These are phyloP conservation scores for Camellia granthamiana DNA, from an alignment of 148 eudicot genomes.

Conservation along the genomic window DNA sequence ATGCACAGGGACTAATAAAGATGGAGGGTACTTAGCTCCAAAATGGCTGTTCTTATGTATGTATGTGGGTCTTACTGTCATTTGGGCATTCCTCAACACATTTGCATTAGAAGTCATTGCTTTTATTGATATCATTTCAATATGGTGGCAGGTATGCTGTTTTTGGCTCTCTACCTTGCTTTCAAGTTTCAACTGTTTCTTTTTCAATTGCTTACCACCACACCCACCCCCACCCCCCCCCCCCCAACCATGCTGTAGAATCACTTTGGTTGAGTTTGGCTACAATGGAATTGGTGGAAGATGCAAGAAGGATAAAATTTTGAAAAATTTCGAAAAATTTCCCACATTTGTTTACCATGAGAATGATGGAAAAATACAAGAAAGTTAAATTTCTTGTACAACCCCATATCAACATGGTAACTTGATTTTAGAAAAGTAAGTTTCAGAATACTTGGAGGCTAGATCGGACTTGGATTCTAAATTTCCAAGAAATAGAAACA, in stretches of 20 bases:
- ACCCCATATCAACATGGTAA: too few species aligned
- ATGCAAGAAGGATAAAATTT: too few species aligned
- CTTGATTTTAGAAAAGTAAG: too few species aligned
- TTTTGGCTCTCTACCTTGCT: background rate
- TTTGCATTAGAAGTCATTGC: slow-evolving; percentile 65
- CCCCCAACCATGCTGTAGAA: background rate
- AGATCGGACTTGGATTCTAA: too few species aligned
- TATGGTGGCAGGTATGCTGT: slow-evolving; percentile 61
- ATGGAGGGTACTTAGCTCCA: slow-evolving; percentile 65
- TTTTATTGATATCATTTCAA: slow-evolving; percentile 48
- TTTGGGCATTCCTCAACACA: slow-evolving; percentile 69
- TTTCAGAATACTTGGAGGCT: too few species aligned
- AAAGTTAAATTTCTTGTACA: too few species aligned
- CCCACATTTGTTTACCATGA: too few species aligned
- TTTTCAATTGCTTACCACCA: background rate
- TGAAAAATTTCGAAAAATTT: too few species aligned
- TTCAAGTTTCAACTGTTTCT: background rate
- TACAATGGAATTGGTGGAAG: too few species aligned
- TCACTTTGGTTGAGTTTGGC: background rate
- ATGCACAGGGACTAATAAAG: slow-evolving; percentile 60
- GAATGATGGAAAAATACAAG: too few species aligned
- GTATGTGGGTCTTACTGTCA: slow-evolving; percentile 45
- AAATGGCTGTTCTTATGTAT: slow-evolving; percentile 59
- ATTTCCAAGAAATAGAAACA: too few species aligned
- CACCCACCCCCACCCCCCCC: too few species aligned